Evolutionary conservation across 805 yeast genomes (phyloP).

Genomic region (Hanseniaspora valbyensis): DNA sequence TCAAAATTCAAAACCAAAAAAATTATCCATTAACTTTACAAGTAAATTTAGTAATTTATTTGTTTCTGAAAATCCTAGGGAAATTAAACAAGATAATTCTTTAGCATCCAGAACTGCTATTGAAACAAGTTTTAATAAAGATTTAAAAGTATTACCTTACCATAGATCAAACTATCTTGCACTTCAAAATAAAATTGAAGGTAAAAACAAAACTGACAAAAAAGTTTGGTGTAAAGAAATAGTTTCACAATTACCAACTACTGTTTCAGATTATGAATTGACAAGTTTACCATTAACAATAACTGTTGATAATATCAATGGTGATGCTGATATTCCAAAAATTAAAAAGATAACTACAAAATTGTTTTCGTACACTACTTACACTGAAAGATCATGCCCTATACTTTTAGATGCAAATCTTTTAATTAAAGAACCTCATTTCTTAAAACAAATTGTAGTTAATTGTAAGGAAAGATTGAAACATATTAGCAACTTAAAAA

Average conservation of each 20-base stretch:
- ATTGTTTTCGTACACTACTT: background rate
- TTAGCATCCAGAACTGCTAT: too few species aligned
- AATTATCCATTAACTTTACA: too few species aligned
- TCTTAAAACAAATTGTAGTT: background rate
- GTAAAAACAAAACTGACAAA: background rate
- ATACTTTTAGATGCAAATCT: background rate
- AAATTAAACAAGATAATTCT: too few species aligned
- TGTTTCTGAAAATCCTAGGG: too few species aligned
- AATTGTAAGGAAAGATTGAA: background rate
- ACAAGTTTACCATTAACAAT: background rate
- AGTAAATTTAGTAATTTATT: too few species aligned
- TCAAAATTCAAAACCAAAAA: too few species aligned
- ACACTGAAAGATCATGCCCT: background rate
- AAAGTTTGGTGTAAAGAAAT: background rate
- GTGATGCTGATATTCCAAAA: too few species aligned
- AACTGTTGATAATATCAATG: too few species aligned
- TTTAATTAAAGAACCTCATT: background rate
- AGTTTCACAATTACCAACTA: background rate
- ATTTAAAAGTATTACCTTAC: slow-evolving; percentile 1
- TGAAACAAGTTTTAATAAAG: background rate
- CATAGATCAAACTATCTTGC: background rate
- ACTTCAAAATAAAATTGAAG: background rate
- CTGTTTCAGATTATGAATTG: background rate
- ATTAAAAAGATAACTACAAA: background rate
- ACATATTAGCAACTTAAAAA: background rate